phyloP scores from a whole-genome alignment of 2,329 filamentous ascomycete genomes.

The Chrysoporthe deuterocubensis region DNA sequence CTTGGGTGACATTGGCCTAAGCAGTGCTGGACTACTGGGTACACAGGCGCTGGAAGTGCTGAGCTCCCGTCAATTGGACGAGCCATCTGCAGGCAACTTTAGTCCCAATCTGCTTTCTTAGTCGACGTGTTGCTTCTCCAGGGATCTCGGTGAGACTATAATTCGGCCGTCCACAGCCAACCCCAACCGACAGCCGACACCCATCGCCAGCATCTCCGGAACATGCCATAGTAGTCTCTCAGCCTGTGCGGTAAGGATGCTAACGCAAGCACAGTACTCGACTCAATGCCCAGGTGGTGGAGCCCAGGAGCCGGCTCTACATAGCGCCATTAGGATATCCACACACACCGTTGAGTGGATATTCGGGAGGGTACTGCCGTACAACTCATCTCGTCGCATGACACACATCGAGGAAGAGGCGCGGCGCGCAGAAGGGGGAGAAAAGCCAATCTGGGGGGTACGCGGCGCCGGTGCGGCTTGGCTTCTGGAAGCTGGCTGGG shows the following conservation, averaged over 20 bases:
- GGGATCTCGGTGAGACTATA: neutral
- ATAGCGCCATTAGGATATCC: neutral
- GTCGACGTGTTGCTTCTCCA: neutral
- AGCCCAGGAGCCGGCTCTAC: neutral
- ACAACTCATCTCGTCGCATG: constrained; percentile 1
- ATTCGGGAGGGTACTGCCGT: neutral
- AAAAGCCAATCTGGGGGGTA: neutral
- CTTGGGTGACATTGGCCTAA: neutral
- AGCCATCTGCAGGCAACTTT: neutral
- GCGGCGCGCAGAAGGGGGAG: neutral
- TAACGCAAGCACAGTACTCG: no score
- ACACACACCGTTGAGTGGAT: constrained; percentile 5
- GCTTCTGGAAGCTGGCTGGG: neutral
- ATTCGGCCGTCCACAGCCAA: neutral
- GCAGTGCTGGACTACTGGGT: neutral
- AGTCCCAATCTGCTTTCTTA: neutral
- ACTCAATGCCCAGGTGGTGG: neutral
- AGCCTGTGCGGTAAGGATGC: neutral
- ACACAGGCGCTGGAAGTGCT: neutral
- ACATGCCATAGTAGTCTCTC: neutral
- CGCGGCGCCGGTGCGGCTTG: neutral
- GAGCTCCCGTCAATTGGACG: neutral
- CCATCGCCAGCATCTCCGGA: neutral
- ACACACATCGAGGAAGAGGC: neutral
- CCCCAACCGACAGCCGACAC: neutral